These are phyloP conservation scores for Barnettozyma wickerhamii DNA, from an alignment of 805 yeast genomes.

Conservation along the genomic window DNA sequence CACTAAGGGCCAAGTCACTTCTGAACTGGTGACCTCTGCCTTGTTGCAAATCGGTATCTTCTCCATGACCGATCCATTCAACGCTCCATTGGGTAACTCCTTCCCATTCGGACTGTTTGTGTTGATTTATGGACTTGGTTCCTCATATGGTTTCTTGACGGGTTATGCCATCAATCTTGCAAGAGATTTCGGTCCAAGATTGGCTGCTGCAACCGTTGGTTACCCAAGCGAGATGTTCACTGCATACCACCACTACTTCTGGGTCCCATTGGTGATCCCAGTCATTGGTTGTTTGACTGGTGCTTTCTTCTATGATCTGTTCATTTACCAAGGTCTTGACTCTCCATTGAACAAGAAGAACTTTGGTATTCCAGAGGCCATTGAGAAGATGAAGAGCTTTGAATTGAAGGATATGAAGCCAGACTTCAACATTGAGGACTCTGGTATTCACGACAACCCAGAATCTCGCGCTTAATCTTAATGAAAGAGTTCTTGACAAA, in stretches of 20 bases:
- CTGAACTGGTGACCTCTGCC: slow-evolving; percentile 44
- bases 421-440: slow-evolving; percentile 16
- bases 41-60: slow-evolving; percentile 42
- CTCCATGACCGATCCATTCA: slow-evolving; percentile 48
- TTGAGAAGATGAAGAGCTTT: slow-evolving; percentile 17
- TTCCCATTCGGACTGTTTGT: slow-evolving; percentile 46
- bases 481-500: too few species aligned
- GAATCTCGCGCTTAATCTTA: neutral
- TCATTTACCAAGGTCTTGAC: slow-evolving; percentile 48
- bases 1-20: slow-evolving; percentile 40
- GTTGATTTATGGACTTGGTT: slow-evolving; percentile 41
- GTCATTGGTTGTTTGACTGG: slow-evolving; percentile 44
- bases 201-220: slow-evolving; percentile 45
- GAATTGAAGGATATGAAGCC: slow-evolving; percentile 21
- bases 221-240: slow-evolving; percentile 38
- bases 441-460: slow-evolving; percentile 2
- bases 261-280: slow-evolving; percentile 53
- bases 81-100: slow-evolving; percentile 39
- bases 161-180: slow-evolving; percentile 52
- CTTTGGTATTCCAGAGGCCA: slow-evolving; percentile 19
- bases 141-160: slow-evolving; percentile 48
- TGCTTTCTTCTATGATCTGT: slow-evolving; percentile 46
- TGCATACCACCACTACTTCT: slow-evolving; percentile 39
- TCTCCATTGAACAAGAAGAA: slow-evolving; percentile 46
- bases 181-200: slow-evolving; percentile 52